Evolutionary conservation across 225 moss, liverwort and hornwort genomes (phyloP).

Genomic region (Pseudisothecium myosuroides): DNA sequence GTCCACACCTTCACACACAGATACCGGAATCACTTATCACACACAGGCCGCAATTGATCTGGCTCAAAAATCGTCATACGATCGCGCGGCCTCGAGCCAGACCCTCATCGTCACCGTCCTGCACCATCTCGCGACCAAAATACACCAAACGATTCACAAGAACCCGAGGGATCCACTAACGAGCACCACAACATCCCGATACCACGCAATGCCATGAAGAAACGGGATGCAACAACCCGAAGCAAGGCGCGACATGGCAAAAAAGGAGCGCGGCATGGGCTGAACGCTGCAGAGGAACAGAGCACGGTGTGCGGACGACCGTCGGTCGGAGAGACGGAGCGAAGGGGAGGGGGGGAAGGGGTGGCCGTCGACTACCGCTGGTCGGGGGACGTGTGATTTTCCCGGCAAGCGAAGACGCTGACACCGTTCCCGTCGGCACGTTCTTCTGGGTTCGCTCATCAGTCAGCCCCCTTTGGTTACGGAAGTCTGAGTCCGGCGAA

Average conservation of each 20-base stretch:
- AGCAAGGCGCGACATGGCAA: not conserved
- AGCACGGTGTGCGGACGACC: not conserved
- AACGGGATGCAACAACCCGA: not conserved
- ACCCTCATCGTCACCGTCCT: constrained; percentile 8
- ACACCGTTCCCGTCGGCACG: constrained; percentile 26
- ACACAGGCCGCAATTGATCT: constrained; percentile 12
- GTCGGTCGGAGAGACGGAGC: not conserved
- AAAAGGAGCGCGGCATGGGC: not conserved
- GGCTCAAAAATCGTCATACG: not conserved
- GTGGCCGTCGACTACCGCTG: not conserved
- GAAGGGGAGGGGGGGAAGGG: no score
- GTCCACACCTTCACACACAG: not conserved
- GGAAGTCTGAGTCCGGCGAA: not conserved
- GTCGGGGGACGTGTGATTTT: constrained; percentile 1
- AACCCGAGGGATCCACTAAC: not conserved
- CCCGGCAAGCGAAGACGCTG: constrained; percentile 31
- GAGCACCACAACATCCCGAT: not conserved
- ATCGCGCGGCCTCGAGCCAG: not conserved
- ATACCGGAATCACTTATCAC: not conserved
- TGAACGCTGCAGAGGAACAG: not conserved
- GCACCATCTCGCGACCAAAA: constrained; percentile 7
- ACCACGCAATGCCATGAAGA: constrained; percentile 4
- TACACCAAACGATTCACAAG: not conserved
- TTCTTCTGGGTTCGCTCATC: not conserved
- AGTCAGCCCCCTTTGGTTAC: not conserved